Evolutionary conservation across 768 basidiomycete species (phyloP).

Genomic region (Suillus subluteus): DNA sequence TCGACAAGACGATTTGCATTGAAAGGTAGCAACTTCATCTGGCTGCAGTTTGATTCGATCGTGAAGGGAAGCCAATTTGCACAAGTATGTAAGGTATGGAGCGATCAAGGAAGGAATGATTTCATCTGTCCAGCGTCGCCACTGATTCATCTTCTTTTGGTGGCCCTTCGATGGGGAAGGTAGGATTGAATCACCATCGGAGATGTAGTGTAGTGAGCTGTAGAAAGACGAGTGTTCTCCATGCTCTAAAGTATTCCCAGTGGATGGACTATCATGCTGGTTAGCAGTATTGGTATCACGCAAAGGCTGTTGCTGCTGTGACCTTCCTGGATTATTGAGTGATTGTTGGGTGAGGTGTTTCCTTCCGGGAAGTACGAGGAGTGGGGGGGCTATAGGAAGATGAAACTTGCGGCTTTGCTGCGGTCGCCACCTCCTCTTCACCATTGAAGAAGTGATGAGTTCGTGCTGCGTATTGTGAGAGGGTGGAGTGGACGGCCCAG

Average conservation of each 20-base stretch:
- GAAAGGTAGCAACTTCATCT: background rate
- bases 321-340: background rate
- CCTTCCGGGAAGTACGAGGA: background rate
- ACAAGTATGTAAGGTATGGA: conserved; percentile 9
- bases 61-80: background rate
- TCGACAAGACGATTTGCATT: background rate
- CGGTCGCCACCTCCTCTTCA: background rate
- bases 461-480: background rate
- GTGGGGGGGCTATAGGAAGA: background rate
- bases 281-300: background rate
- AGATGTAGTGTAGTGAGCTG: background rate
- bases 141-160: conserved; percentile 10
- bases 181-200: background rate
- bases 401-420: background rate
- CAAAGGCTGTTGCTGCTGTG: conserved; percentile 1
- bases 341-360: background rate
- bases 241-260: background rate
- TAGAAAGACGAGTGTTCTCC: background rate
- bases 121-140: background rate
- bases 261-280: background rate
- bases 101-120: conserved; percentile 8
- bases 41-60: background rate
- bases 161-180: background rate
- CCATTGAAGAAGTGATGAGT: conserved; percentile 2
- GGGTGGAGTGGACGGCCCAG: background rate